Conservation (phyloP, 169 alveolate species). For the Plasmodium malariae region DNA sequence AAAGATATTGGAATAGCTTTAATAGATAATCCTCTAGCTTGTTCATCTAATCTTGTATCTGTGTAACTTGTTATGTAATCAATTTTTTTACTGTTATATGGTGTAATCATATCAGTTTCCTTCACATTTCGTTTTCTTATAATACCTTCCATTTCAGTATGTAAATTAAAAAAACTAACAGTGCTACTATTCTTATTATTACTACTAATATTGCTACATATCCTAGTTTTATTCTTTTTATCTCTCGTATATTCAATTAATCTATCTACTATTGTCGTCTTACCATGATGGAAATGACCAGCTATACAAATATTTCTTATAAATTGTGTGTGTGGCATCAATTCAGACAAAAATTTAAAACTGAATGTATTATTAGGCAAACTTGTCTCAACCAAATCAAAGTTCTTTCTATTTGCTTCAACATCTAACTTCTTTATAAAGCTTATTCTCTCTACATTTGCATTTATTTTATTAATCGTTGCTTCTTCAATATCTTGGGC, state of each 20-base stretch:
- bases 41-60: constrained; percentile 98
- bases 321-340: constrained; percentile 94
- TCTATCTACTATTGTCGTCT: constrained; percentile 97
- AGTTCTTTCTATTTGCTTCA: constrained; percentile 84
- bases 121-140: constrained; percentile 16
- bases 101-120: constrained; percentile 28
- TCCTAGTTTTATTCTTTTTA: constrained; percentile 82
- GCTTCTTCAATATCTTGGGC: constrained; percentile 98
- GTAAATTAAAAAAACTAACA: constrained; percentile 35
- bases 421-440: constrained; percentile 81
- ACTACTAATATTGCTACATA: constrained; percentile 22
- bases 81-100: constrained; percentile 69
- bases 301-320: constrained; percentile 96
- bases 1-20: constrained; percentile 98
- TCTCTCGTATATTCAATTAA: constrained; percentile 95
- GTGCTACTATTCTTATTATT: constrained; percentile 51
- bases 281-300: constrained; percentile 99
- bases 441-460: constrained; percentile 85
- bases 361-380: constrained; percentile 93
- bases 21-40: constrained; percentile 95
- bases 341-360: constrained; percentile 93
- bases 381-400: constrained; percentile 83
- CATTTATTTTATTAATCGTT: constrained; percentile 95
- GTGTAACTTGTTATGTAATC: constrained; percentile 88
- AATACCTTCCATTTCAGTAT: constrained; percentile 33